phyloP scores from a whole-genome alignment of 176 grass and related monocot species.

The Guadua angustifolia region DNA sequence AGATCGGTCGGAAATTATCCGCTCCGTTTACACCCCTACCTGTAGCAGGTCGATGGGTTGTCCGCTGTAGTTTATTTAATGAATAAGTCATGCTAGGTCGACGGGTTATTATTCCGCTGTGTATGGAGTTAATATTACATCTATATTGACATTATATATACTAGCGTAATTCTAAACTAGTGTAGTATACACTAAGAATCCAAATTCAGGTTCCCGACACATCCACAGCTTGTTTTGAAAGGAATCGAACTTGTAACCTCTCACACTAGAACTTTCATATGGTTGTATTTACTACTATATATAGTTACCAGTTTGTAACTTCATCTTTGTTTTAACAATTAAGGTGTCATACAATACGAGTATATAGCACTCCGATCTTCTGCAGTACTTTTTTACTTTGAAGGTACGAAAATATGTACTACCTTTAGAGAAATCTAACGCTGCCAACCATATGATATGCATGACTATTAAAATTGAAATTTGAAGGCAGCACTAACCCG shows the following conservation, averaged over 20 bases:
- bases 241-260: neutral
- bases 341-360: neutral
- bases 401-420: neutral
- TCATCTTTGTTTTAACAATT: neutral
- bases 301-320: neutral
- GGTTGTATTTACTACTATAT: neutral
- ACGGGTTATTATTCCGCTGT: no score
- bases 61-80: no score
- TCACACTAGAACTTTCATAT: neutral
- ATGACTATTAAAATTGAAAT: neutral
- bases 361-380: neutral
- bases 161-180: no score
- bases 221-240: neutral
- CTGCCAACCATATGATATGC: neutral
- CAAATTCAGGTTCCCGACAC: no score
- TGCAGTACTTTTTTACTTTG: neutral
- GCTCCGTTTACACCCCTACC: no score
- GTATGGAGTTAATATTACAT: no score
- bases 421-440: neutral
- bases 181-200: no score
- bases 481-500: neutral
- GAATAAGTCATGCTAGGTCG: no score
- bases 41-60: no score
- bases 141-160: no score
- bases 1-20: no score